Evolutionary conservation across 495 filamentous ascomycete genomes (phyloP), one percentile per base, ranked within the genome.

Genomic region (Aspergillus ellipticus): DNA sequence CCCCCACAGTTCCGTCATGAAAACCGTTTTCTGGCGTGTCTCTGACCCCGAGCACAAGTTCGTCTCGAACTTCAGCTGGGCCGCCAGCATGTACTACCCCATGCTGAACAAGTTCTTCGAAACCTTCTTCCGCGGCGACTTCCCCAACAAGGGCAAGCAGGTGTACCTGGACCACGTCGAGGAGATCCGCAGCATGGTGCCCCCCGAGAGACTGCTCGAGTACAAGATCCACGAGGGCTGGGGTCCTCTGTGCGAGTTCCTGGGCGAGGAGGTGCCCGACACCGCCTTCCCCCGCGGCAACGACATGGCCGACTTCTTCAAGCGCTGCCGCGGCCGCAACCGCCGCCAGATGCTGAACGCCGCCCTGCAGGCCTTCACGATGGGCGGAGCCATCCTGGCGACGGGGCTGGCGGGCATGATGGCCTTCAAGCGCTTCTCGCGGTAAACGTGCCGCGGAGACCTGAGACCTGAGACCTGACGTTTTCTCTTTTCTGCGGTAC

Each of bases 171-270:
- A 76, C 43, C 75, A 78, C 54, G 71, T 77, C 17, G 74, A 62
- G 6, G 65, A 76, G 53, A 72, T 77, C 49, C 75, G 75, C 59
- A 71, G 66, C 65, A 33, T 77, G 53, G 74, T 77, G 24, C 74
- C 75, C 33, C 59, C 70, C 2, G 74, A 78, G 59, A 69, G 71
- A 61, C 70, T 88, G 43, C 76, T 88, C 41, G 85, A 88, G 59
- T 88, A 84, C 71, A 76, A 78, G 60, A 80, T 88, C 57, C 76
- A 77, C 45, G 78, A 85, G 42, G 86, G 86, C 51, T 88, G 85
- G 85, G 82, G 65, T 22, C 85, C 85, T 9, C 74, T 89, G 16
- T 87, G 85, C 71, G 74, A 83, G 52, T 88, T 88, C 70, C 75
- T 88, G 0, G 84, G 80, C 35, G 77, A 82, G 51, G 72, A 77